Evolutionary conservation across 768 basidiomycete species (phyloP).

Genomic region (Lactifluus rugatus): DNA sequence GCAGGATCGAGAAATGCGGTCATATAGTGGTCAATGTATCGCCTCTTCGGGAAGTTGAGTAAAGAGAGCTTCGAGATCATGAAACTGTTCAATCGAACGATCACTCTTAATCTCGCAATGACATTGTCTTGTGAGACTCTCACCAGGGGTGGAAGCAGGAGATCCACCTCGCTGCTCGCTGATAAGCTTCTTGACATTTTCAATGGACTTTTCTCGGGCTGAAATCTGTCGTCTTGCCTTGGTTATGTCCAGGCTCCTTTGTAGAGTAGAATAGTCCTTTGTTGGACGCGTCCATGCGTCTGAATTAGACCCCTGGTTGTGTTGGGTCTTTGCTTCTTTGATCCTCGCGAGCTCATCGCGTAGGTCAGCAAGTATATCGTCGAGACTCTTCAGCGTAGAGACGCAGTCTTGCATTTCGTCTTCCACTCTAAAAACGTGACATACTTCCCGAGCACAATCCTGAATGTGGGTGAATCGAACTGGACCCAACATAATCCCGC

Average conservation of each 20-base stretch:
- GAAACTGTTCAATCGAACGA: neutral
- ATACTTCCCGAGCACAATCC: constrained; percentile 65
- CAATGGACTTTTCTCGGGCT: constrained; percentile 61
- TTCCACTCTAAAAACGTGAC: constrained; percentile 50
- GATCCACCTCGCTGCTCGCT: constrained; percentile 26
- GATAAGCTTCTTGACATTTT: constrained; percentile 47
- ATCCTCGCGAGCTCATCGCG: constrained; percentile 38
- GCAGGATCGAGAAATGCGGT: neutral
- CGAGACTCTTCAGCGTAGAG: constrained; percentile 46
- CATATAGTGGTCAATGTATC: neutral
- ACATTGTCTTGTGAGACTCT: neutral
- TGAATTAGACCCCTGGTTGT: neutral
- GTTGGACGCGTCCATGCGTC: neutral
- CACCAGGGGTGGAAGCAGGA: neutral
- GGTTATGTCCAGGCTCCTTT: constrained; percentile 38
- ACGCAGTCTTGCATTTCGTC: constrained; percentile 62
- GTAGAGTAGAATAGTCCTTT: constrained; percentile 39
- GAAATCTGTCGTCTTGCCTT: constrained; percentile 60
- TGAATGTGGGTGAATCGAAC: constrained; percentile 69
- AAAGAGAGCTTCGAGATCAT: neutral
- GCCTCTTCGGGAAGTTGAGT: neutral
- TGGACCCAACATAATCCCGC: constrained; percentile 72
- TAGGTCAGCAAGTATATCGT: constrained; percentile 48
- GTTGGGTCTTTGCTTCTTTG: neutral
- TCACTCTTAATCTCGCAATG: neutral